phyloP scores from a whole-genome alignment of 192 early-diverging fungal genomes.

The Coemansia sp. region DNA sequence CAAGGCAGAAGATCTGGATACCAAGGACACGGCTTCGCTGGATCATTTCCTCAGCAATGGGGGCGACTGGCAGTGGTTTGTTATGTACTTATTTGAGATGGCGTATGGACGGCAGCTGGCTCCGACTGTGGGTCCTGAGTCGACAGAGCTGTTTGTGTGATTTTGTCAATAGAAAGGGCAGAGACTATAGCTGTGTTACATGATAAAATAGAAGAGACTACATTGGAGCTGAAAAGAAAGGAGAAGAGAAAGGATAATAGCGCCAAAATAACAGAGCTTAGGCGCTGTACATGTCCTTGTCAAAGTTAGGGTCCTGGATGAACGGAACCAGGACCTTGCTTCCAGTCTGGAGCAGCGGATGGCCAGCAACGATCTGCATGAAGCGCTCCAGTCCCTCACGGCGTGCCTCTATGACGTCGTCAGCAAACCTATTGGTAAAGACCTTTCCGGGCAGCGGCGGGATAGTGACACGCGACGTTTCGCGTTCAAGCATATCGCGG shows the following conservation, averaged over 20 bases:
- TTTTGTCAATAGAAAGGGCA: too few species aligned
- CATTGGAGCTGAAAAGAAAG: background rate
- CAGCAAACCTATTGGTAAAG: slow-evolving; percentile 91
- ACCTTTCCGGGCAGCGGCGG: slow-evolving; percentile 96
- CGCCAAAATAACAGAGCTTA: background rate
- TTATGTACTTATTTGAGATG: slow-evolving; percentile 12
- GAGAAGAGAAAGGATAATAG: slow-evolving; percentile 1
- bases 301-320: slow-evolving; percentile 90
- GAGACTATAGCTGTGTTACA: too few species aligned
- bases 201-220: background rate
- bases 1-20: background rate
- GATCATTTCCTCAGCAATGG: background rate
- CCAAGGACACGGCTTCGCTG: background rate
- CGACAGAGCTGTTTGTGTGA: background rate
- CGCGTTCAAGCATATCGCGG: slow-evolving; percentile 87
- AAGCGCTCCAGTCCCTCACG: slow-evolving; percentile 90
- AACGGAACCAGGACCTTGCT: slow-evolving; percentile 91
- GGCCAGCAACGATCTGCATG: slow-evolving; percentile 93
- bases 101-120: slow-evolving; percentile 9
- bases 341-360: slow-evolving; percentile 96
- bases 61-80: slow-evolving; percentile 13
- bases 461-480: slow-evolving; percentile 90
- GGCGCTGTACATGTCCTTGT: slow-evolving; percentile 66
- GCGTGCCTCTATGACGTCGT: slow-evolving; percentile 92
- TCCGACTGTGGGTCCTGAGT: background rate